Base-by-base conservation (phyloP, 1,284 basidiomycete species). In the Schizophyllum amplum region DNA sequence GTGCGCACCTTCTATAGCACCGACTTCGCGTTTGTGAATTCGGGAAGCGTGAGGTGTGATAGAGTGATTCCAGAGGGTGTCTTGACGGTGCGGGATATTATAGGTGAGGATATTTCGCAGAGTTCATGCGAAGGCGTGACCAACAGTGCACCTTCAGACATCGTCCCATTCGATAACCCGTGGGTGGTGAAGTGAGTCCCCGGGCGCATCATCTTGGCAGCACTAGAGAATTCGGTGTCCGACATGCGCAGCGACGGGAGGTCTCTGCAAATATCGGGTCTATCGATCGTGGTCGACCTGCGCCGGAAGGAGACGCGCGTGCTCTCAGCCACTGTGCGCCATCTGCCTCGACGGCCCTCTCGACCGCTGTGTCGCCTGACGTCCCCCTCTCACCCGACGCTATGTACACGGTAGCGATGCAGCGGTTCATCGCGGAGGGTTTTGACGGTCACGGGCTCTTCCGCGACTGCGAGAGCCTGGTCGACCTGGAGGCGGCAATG, bases 241-340 rank as follows among this genome's bases (percentile, higher is more conserved):
- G 60, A 60, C 46, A n/a, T 53, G 13, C 52, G 60, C 13, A 53
- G 63, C 21, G 61, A 68, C 6, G 59, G 54, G 13, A 56, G 61
- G 5, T 62, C 60, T 52, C 52, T 64, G 24, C 59, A 65, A 47
- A 23, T 57, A 15, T 62, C 63, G 1, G 64, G 60, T 1, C 42
- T 64, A 15, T 21, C 46, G 5, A 58, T 61, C 51, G 47, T 13
- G n/a, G 56, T 61, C n/a, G 59, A 62, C 47, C 26, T 56, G 42
- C 17, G 57, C 50, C 1, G 51, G 65, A 46, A 57, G 59, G 7
- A 3, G 17, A 17, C 33, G 33, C 17, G 17, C n/a, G n/a, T n/a
- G n/a, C n/a, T n/a, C n/a, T n/a, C n/a, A n/a, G n/a, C n/a, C n/a
- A n/a, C n/a, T n/a, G n/a, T n/a, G n/a, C n/a, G n/a, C n/a, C n/a